A percentile compares a stretch with the other conserved stretches of the same genome.
Conservation (phyloP, 495 filamentous ascomycete genomes). For the Penicillium odoratum region DNA sequence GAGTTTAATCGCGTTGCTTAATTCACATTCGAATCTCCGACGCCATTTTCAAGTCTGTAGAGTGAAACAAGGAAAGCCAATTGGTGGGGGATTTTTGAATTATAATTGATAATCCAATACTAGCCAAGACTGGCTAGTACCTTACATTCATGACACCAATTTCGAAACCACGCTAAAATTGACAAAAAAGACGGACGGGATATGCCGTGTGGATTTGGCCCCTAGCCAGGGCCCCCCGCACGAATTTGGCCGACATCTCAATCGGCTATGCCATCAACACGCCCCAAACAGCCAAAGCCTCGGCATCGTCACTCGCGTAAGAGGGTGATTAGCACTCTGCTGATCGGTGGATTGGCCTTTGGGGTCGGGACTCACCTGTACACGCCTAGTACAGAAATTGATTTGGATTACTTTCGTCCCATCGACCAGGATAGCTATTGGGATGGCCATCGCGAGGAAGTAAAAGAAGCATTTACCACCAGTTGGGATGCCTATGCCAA, state of each 20-base stretch:
- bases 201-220: no score
- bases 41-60: no score
- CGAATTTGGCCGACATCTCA: not conserved
- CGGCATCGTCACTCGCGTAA: not conserved
- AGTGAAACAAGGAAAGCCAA: no score
- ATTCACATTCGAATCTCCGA: no score
- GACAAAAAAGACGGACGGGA: no score
- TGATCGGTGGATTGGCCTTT: constrained; percentile 1
- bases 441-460: constrained; percentile 64
- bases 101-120: no score
- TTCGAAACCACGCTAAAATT: no score
- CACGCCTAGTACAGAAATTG: not conserved
- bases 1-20: no score
- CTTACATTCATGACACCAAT: no score
- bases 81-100: no score
- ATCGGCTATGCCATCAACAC: not conserved
- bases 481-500: constrained; percentile 83
- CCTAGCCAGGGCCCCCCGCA: not conserved
- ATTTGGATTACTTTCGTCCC: constrained; percentile 8
- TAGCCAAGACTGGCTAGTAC: no score
- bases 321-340: not conserved
- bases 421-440: constrained; percentile 39
- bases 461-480: constrained; percentile 72
- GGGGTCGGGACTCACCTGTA: not conserved
- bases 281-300: not conserved